Base-by-base conservation (phyloP, 2,329 filamentous ascomycete genomes). In the Epichloe festucae region DNA sequence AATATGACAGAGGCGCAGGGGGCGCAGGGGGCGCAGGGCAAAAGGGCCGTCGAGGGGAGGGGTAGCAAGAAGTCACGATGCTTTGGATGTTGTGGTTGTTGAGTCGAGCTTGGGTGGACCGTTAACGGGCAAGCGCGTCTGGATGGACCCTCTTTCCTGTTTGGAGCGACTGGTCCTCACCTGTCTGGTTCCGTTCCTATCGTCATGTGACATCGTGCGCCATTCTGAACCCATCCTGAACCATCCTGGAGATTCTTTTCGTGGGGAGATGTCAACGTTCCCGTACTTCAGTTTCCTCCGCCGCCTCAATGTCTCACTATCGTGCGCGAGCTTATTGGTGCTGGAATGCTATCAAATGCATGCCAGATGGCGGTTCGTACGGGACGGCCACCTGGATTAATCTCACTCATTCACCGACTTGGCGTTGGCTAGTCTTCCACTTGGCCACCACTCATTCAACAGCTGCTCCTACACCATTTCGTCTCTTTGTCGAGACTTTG, bases 321-420 rank as follows among this genome's bases (percentile, higher is more conserved):
- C 23, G n/a, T 39, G 23, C 50, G 42, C 17, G 48, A 53, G 49
- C 50, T 50, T 51, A 38, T 51, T 54, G 38, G 19, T 12, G 12
- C 50, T 52, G 56, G 56, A 56, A 56, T 57, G 51, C 41, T 36
- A 17, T 17, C 40, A 39, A 48, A 47, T 55, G 52, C 54, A 55
- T 57, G 49, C 56, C 56, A 53, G 53, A 17, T 51, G 21, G 36
- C 38, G n/a, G 27, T 39, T 48, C 6, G 36, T 7, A 21, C 44
- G 19, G 17, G 17, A 19, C 7, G 17, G 42, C 52, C 46, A 44
- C 38, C 47, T 45, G 31, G 34, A 40, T 48, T 50, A 38, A 38
- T 47, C 43, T 51, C 19, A 21, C 48, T 48, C 11, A 11, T 8
- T 31, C 27, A 31, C 27, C 7, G 27, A 31, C 27, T 10, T 10